Percentiles rank a stretch among this genome's conserved stretches.
phyloP scores from a whole-genome alignment of 1,284 basidiomycete species.

The Tilletia setariae region DNA sequence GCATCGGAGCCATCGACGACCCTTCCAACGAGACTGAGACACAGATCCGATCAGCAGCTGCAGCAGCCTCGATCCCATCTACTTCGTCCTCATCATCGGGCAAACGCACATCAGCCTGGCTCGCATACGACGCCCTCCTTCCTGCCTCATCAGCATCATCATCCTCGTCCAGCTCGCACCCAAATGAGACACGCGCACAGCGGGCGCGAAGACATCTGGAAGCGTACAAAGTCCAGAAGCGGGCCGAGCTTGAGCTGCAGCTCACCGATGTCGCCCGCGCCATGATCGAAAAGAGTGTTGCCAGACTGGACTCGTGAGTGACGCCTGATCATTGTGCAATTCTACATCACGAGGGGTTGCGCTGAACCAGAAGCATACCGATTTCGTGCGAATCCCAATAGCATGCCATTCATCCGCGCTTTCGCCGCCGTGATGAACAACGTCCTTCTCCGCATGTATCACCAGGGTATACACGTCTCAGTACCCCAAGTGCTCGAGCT shows the following conservation, averaged over 20 bases:
- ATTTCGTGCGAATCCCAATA: not conserved
- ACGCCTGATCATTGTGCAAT: not conserved
- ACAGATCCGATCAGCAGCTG: not conserved
- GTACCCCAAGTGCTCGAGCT: constrained; percentile 47
- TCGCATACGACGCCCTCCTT: constrained; percentile 8
- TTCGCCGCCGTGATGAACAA: constrained; percentile 52
- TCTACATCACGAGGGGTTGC: not conserved
- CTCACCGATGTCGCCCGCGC: constrained; percentile 37
- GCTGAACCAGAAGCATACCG: not conserved
- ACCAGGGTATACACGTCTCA: constrained; percentile 50
- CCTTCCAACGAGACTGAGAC: constrained; percentile 7
- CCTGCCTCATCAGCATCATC: not conserved
- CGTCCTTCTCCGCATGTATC: constrained; percentile 53
- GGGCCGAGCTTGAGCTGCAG: constrained; percentile 42
- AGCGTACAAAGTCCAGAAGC: constrained; percentile 22
- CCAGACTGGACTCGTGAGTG: constrained; percentile 37
- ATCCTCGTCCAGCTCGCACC: not conserved
- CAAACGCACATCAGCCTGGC: constrained; percentile 5
- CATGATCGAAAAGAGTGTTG: constrained; percentile 37
- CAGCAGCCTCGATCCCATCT: constrained; percentile 1
- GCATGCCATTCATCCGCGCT: constrained; percentile 33
- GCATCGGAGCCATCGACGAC: constrained; percentile 7
- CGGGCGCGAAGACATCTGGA: constrained; percentile 7
- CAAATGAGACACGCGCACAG: not conserved
- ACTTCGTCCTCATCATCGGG: not conserved